Percentiles rank a stretch among this genome's conserved stretches.
Conservation (phyloP, 1,284 basidiomycete species). For the Mycocalia duriaeana region DNA sequence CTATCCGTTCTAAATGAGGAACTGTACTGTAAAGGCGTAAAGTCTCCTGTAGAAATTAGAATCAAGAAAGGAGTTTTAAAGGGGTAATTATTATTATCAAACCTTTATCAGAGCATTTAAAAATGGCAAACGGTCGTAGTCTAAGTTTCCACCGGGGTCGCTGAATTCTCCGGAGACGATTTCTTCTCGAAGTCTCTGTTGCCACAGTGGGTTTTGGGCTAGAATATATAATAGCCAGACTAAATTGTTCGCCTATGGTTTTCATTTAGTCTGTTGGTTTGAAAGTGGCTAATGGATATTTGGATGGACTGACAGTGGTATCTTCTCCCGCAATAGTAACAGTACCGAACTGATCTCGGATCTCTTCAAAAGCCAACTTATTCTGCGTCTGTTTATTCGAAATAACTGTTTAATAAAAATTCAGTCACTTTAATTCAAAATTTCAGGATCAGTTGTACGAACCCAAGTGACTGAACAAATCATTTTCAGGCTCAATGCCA, state of each 20-base stretch:
- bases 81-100: not conserved
- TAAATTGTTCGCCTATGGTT: not conserved
- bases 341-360: not conserved
- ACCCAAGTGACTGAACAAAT: conserved; percentile 15
- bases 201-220: not conserved
- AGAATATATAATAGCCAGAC: not conserved
- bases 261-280: not conserved
- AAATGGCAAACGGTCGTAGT: conserved; percentile 1
- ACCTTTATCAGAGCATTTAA: conserved; percentile 2
- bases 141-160: not conserved
- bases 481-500: conserved; percentile 14
- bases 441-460: not conserved
- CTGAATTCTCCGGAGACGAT: not conserved
- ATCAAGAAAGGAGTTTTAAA: not conserved
- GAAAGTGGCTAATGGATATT: not conserved
- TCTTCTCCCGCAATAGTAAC: conserved; percentile 1
- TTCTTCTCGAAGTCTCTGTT: not conserved
- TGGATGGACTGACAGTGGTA: not conserved
- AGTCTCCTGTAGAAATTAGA: not conserved
- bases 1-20: not conserved
- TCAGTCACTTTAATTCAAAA: not conserved
- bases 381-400: not conserved
- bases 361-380: not conserved
- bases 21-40: not conserved
- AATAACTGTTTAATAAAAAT: not conserved